Conservation (phyloP, 768 basidiomycete species). For the Tephrocybe sp. region DNA sequence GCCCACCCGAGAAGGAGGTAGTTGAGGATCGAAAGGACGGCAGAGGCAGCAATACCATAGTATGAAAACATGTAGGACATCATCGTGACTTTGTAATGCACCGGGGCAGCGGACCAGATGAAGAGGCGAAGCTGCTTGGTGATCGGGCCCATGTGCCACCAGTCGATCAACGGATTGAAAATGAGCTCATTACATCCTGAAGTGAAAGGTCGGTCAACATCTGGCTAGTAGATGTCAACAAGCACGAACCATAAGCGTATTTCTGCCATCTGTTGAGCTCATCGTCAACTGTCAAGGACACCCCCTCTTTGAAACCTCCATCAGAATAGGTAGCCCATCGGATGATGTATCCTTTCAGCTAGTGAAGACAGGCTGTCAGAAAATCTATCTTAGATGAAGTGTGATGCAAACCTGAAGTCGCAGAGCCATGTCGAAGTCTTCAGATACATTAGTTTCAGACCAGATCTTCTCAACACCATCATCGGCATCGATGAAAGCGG, state of each 20-base stretch:
- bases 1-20: conserved; percentile 69
- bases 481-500: conserved; percentile 66
- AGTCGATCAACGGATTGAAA: conserved; percentile 79
- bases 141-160: conserved; percentile 82
- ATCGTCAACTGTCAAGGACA: conserved; percentile 84
- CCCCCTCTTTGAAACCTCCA: conserved; percentile 90
- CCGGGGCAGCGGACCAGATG: conserved; percentile 73
- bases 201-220: no score
- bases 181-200: conserved; percentile 79
- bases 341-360: no score
- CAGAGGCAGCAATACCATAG: conserved; percentile 66
- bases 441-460: conserved; percentile 80
- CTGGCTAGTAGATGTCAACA: no score
- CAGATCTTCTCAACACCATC: conserved; percentile 74
- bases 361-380: no score
- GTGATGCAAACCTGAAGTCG: no score
- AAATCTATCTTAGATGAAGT: no score
- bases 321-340: conserved; percentile 84
- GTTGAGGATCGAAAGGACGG: conserved; percentile 63
- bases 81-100: conserved; percentile 85
- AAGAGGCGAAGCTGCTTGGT: conserved; percentile 78
- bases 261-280: conserved; percentile 93
- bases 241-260: conserved; percentile 44
- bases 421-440: conserved; percentile 83
- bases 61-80: conserved; percentile 68